A percentile compares a stretch with the other conserved stretches of the same genome.
These are phyloP conservation scores for Syncephalis plumigaleata DNA, from an alignment of 371 early-diverging fungal species.

Conservation along the genomic window DNA sequence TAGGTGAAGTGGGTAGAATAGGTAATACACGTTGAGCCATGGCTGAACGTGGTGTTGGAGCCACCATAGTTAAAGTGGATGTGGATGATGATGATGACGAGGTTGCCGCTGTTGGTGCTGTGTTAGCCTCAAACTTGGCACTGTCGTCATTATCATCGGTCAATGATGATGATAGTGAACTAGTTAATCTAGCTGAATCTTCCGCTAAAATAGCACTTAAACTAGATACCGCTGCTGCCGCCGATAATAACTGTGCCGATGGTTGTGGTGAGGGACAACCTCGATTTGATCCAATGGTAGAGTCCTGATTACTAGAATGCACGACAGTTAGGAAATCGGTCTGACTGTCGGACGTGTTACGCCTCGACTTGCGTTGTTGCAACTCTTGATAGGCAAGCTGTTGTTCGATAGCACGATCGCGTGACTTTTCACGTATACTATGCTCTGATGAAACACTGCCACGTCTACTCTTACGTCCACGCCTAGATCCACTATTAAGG, in stretches of 20 bases:
- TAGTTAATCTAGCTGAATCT: too few species aligned
- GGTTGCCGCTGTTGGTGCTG: too few species aligned
- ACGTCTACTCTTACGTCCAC: too few species aligned
- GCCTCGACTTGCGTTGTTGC: slow-evolving; percentile 10
- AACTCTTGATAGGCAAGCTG: slow-evolving; percentile 10
- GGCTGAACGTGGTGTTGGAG: neutral
- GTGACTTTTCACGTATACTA: too few species aligned
- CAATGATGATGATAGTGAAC: too few species aligned
- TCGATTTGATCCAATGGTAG: slow-evolving; percentile 8
- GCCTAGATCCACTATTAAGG: too few species aligned
- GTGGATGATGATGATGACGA: neutral
- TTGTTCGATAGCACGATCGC: slow-evolving; percentile 7
- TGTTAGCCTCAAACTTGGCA: too few species aligned
- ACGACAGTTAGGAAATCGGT: slow-evolving; percentile 9
- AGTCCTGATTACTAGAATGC: too few species aligned
- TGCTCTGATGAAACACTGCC: too few species aligned
- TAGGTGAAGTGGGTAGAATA: neutral
- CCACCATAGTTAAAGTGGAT: neutral
- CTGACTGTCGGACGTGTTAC: slow-evolving; percentile 11
- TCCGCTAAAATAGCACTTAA: slow-evolving; percentile 12
- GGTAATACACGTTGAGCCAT: neutral
- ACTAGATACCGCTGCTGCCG: slow-evolving; percentile 14
- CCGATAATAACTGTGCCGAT: too few species aligned
- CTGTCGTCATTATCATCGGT: too few species aligned
- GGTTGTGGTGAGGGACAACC: slow-evolving; percentile 7